Evolutionary conservation across 371 early-diverging fungal genomes (phyloP).

Genomic region (Catenaria anguillulae): DNA sequence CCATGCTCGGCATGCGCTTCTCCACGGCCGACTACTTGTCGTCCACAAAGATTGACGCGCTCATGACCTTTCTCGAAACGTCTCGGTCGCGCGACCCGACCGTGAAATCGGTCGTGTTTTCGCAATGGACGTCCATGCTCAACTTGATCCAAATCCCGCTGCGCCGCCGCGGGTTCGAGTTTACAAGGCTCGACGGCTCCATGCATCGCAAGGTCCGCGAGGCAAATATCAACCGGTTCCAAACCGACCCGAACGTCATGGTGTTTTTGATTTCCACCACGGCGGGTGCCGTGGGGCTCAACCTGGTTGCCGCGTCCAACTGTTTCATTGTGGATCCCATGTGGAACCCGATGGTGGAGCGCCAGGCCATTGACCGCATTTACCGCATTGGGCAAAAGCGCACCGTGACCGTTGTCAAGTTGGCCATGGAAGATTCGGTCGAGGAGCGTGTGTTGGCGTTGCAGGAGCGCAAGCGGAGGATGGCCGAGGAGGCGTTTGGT

Average conservation of each 20-base stretch:
- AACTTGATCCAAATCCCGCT: slow-evolving; percentile 11
- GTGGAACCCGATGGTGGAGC: slow-evolving; percentile 4
- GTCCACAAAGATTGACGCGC: slow-evolving; percentile 9
- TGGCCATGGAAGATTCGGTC: slow-evolving; percentile 1
- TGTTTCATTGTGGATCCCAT: background rate
- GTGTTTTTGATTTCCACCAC: background rate
- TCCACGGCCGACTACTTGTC: background rate
- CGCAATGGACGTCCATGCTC: slow-evolving; percentile 10
- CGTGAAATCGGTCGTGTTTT: slow-evolving; percentile 6
- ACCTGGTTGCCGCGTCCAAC: background rate
- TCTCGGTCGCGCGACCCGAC: background rate
- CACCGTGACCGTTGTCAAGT: background rate
- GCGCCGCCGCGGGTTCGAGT: slow-evolving; percentile 2
- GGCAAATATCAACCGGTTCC: slow-evolving; percentile 4
- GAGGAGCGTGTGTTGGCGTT: slow-evolving; percentile 1
- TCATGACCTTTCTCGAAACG: slow-evolving; percentile 6
- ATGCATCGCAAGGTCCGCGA: slow-evolving; percentile 9
- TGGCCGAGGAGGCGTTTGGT: slow-evolving; percentile 1
- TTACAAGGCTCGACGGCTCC: slow-evolving; percentile 11
- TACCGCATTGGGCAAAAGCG: slow-evolving; percentile 3
- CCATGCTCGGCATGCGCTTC: background rate
- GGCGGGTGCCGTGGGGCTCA: background rate
- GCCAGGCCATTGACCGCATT: background rate
- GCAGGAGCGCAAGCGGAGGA: background rate
- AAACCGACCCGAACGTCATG: background rate